A percentile compares a stretch with the other conserved stretches of the same genome.
phyloP scores from a whole-genome alignment of 306 rosid genomes.

The Malus domestica region DNA sequence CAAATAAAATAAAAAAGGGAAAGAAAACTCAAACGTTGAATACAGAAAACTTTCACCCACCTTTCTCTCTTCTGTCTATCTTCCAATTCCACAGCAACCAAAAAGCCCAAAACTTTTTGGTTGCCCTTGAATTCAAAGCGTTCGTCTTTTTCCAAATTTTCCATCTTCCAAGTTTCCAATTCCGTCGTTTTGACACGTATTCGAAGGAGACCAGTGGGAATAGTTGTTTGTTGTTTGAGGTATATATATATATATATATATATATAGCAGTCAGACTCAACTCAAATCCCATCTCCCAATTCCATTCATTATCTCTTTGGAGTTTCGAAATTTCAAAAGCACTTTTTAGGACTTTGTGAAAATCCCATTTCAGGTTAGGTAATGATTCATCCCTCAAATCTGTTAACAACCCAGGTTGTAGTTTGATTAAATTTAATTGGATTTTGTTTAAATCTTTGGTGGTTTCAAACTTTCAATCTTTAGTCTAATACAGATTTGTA shows the following conservation, averaged over 20 bases:
- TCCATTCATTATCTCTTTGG: not conserved
- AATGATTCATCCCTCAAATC: not conserved
- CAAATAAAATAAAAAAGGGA: not conserved
- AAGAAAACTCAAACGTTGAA: conserved; percentile 16
- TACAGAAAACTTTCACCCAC: not conserved
- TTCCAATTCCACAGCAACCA: conserved; percentile 8
- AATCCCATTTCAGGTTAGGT: conserved; percentile 16
- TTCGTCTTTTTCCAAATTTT: not conserved
- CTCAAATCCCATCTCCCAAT: conserved; percentile 5
- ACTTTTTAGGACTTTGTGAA: not conserved
- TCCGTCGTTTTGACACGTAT: conserved; percentile 46
- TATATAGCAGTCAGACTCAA: not conserved
- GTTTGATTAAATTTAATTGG: not conserved
- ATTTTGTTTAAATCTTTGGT: not conserved
- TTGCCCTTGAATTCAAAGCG: conserved; percentile 36
- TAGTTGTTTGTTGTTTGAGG: not conserved
- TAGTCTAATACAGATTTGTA: not conserved
- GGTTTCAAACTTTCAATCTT: not conserved
- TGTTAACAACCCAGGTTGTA: not conserved
- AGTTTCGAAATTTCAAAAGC: not conserved
- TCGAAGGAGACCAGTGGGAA: conserved; percentile 12
- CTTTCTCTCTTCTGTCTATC: not conserved
- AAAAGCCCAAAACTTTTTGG: not conserved
- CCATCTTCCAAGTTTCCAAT: not conserved
- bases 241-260: not conserved